Evolutionary conservation across 805 yeast species (phyloP).

Genomic region (Pichia scutulata): DNA sequence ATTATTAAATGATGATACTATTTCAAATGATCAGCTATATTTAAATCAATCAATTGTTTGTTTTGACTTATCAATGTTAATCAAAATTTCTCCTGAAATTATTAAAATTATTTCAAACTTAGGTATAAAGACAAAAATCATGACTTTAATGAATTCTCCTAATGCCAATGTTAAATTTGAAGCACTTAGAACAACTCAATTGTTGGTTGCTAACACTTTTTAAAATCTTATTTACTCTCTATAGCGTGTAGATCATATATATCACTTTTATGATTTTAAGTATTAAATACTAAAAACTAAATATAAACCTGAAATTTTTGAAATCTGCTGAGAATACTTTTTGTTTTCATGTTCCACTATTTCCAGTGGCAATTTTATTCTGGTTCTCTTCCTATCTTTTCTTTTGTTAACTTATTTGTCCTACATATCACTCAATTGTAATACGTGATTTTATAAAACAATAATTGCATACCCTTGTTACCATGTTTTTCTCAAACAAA

Average conservation of each 20-base stretch:
- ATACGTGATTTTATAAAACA: too few species aligned
- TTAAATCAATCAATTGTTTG: slow-evolving; percentile 51
- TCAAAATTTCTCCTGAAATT: slow-evolving; percentile 57
- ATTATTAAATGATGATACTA: slow-evolving; percentile 30
- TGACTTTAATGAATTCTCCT: slow-evolving; percentile 73
- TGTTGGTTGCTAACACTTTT: slow-evolving; percentile 78
- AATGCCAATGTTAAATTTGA: slow-evolving; percentile 89
- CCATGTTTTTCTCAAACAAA: too few species aligned
- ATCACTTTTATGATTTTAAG: not conserved
- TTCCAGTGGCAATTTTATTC: too few species aligned
- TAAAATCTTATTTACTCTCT: slow-evolving; percentile 3
- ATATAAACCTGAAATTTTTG: too few species aligned
- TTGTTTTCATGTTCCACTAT: too few species aligned
- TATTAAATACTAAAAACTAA: too few species aligned
- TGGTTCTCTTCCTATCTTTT: too few species aligned
- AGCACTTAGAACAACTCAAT: slow-evolving; percentile 93
- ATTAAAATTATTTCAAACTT: slow-evolving; percentile 42
- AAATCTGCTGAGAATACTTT: too few species aligned
- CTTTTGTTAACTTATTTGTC: too few species aligned
- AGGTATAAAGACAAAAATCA: slow-evolving; percentile 69
- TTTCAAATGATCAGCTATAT: slow-evolving; percentile 19
- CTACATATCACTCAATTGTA: too few species aligned
- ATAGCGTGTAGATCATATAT: not conserved
- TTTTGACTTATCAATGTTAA: slow-evolving; percentile 57
- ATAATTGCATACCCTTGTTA: too few species aligned